Evolutionary conservation across 1,284 basidiomycete genomes (phyloP), one percentile per base, ranked within the genome.

Genomic region (Flammula alnicola): DNA sequence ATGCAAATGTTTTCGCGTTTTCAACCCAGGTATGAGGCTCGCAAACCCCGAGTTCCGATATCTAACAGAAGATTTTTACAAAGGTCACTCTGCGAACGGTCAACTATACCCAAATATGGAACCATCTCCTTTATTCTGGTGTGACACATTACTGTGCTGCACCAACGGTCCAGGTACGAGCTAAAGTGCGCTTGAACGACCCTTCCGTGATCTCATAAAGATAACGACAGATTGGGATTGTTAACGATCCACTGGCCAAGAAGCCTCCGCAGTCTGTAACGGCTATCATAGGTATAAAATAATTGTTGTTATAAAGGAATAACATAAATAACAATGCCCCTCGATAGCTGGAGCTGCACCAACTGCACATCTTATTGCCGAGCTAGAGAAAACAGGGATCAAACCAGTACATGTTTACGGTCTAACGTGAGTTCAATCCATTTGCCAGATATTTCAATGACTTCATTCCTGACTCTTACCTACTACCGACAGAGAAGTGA

Each of bases 101-200:
- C 1, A 76, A 89, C 58, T 84, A 84, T 62, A 67, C 77, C 3
- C 74, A 77, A 32, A 92, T 95, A 38, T 95, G 93, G 93, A 78
- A 85, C 8, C 88, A 92, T 54, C 71, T 95, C 7, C 67, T 84
- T 3, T 63, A 85, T 49, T 89, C 88, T 25, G 79, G 80, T 3
- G 84, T 94, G 19, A 92, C 93, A 1, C 93, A 95, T 62, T 92
- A 93, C 61, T 92, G 89, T 60, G 92, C 82, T 38, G 92, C 93
- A 10, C 93, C 93, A 1, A 95, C 93, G 11, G 92, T 95, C 6
- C 89, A 94, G 73, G 88, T 85, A 55, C 25, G 31, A 30, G 5
- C 23, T 30, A 19, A 7, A n/a, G 26, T 12, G n/a, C 16, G 16
- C 11, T n/a, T 12, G 11, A 9, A 26, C 31, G 20, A 3, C 8